These are phyloP conservation scores for Colletotrichum paranaense DNA, from an alignment of 2,329 filamentous ascomycete genomes.

Conservation along the genomic window DNA sequence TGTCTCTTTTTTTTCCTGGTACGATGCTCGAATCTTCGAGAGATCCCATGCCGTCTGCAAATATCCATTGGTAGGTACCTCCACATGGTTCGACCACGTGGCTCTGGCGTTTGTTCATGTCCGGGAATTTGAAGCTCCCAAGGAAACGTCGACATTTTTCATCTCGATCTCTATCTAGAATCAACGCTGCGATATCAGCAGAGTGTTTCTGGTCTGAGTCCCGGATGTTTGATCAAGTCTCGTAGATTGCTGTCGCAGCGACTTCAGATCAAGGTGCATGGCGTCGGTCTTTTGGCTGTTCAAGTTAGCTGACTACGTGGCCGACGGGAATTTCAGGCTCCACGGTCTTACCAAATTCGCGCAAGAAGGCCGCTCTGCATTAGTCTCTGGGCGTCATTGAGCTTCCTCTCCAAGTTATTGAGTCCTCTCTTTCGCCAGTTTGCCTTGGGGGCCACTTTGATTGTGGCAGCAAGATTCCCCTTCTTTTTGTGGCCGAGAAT, in stretches of 20 bases:
- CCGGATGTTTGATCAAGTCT: background rate
- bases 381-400: conserved; percentile 1
- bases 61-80: background rate
- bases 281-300: background rate
- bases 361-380: background rate
- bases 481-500: background rate
- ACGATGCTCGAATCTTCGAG: background rate
- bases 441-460: conserved; percentile 31
- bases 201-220: background rate
- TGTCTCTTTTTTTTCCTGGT: background rate
- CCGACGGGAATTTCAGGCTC: background rate
- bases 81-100: background rate
- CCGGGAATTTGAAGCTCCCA: background rate
- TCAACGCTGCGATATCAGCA: background rate
- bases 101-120: background rate
- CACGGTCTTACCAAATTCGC: background rate
- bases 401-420: conserved; percentile 34
- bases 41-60: background rate
- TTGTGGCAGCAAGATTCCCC: background rate
- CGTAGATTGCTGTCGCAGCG: background rate
- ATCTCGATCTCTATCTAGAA: background rate
- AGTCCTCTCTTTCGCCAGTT: conserved; percentile 39
- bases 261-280: background rate
- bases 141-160: background rate
- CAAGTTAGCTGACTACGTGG: background rate